Conservation (phyloP, 257 asterid genomes). For the Solanum ossicruentum region DNA sequence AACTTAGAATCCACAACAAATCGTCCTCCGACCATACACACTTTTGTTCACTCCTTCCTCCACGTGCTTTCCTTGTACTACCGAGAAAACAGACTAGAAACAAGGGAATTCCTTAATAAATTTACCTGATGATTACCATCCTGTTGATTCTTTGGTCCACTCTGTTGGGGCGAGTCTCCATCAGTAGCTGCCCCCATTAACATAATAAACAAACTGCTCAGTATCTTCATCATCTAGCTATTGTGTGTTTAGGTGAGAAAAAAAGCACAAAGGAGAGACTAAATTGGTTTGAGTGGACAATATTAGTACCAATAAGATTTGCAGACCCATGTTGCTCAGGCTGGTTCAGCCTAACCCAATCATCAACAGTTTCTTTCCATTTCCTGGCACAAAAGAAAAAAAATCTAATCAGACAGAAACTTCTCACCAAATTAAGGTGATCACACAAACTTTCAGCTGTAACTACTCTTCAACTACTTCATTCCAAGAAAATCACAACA, state of each 20-base stretch:
- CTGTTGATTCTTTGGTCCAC: constrained; percentile 43
- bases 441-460: background rate
- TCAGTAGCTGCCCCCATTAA: constrained; percentile 63
- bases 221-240: background rate
- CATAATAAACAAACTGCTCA: constrained; percentile 14
- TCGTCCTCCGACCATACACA: background rate
- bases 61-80: background rate
- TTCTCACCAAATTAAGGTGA: background rate
- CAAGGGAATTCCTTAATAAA: background rate
- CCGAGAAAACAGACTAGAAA: background rate
- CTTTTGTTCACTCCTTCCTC: background rate
- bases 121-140: constrained; percentile 90
- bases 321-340: constrained; percentile 37
- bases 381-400: constrained; percentile 33
- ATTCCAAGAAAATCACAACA: background rate
- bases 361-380: constrained; percentile 93
- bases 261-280: background rate
- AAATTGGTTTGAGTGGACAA: background rate
- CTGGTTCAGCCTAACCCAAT: constrained; percentile 76
- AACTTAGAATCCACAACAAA: background rate
- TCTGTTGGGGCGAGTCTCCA: constrained; percentile 94
- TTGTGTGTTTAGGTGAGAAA: background rate
- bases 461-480: background rate
- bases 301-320: constrained; percentile 43
- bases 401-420: background rate